Conservation (phyloP, 2,329 filamentous ascomycete species). For the Calonectria pseudoreteaudii region DNA sequence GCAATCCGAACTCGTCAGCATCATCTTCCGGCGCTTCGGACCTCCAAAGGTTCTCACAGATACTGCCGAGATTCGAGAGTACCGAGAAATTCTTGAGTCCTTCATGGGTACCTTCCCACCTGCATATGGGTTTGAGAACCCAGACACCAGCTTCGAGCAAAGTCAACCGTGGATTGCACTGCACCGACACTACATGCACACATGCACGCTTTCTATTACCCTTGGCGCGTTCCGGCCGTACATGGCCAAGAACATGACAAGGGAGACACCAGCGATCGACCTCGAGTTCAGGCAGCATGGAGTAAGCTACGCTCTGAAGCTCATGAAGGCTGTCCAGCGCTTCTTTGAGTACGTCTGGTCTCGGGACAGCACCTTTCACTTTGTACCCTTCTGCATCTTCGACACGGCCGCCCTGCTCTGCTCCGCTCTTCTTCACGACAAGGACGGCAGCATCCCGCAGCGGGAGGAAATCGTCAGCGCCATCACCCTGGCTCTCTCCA, state of each 20-base stretch:
- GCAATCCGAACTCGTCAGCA: slow-evolving; percentile 48
- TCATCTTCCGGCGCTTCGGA: slow-evolving; percentile 47
- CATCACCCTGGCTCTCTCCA: slow-evolving; percentile 50
- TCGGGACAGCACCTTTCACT: slow-evolving; percentile 61
- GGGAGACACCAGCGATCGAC: slow-evolving; percentile 45
- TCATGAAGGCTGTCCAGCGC: slow-evolving; percentile 53
- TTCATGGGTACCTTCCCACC: slow-evolving; percentile 58
- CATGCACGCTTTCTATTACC: slow-evolving; percentile 57
- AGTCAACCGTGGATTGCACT: slow-evolving; percentile 55
- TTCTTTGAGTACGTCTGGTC: slow-evolving; percentile 59
- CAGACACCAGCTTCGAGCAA: slow-evolving; percentile 56
- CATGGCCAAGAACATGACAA: slow-evolving; percentile 52
- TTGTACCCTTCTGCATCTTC: slow-evolving; percentile 63
- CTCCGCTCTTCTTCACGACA: slow-evolving; percentile 64
- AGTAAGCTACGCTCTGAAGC: slow-evolving; percentile 55
- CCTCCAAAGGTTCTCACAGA: slow-evolving; percentile 43
- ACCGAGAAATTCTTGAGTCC: slow-evolving; percentile 50
- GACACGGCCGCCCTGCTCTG: slow-evolving; percentile 63
- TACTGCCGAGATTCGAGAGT: slow-evolving; percentile 46
- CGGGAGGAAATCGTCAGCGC: slow-evolving; percentile 54
- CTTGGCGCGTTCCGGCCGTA: slow-evolving; percentile 59
- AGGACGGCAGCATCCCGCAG: slow-evolving; percentile 51
- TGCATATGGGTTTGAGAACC: slow-evolving; percentile 51
- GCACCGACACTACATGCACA: slow-evolving; percentile 60
- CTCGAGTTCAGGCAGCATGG: slow-evolving; percentile 54